Evolutionary conservation across 345 rosid genomes (phyloP), one percentile per base, ranked within the genome.

Genomic region (Linum tenue): DNA sequence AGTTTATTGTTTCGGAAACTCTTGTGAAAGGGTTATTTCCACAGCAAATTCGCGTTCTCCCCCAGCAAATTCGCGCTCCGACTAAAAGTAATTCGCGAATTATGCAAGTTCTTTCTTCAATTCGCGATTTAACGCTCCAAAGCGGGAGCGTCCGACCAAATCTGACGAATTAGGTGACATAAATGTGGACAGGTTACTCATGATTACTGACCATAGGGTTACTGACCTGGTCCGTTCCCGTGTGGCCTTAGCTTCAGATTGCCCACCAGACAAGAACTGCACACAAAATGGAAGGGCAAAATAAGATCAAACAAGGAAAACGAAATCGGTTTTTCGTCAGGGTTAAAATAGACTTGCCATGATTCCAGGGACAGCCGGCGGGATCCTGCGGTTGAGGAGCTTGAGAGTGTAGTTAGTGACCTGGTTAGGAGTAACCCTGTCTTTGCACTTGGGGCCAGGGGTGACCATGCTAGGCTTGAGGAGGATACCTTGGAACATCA

Each of bases 391-490:
- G 60, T 77, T 76, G 72, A 92, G 96, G 75, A 92, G 98, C 80
- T 86, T 86, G 81, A 88, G 98, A 61, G 97, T 92, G 96, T 88
- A 90, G 0, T 84, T 76, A 14, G 97, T 86, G 65, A 92, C 98
- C 64, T 86, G 80, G 62, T 85, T 72, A 51, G 98, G 98, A 42
- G 82, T 86, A 65, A 87, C 97, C 72, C 50, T 85, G 9, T 88
- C 97, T 75, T 88, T 92, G 77, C 87, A 84, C 78, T 88, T 97
- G 39, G 96, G 97, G 9, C 97, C 97, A 12, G 98, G 98, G 62
- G 97, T 92, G 48, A 92, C 98, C 98, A 92, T 92, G 84, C 97
- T 92, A 12, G 98, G 98, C 81, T 92, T 92, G 60, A 92, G 78
- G 69, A 92, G 97, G 78, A 92, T 92, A 50, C 98, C 97, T 77